phyloP scores from a whole-genome alignment of 1,284 basidiomycete species.

The Golubevia sp. region DNA sequence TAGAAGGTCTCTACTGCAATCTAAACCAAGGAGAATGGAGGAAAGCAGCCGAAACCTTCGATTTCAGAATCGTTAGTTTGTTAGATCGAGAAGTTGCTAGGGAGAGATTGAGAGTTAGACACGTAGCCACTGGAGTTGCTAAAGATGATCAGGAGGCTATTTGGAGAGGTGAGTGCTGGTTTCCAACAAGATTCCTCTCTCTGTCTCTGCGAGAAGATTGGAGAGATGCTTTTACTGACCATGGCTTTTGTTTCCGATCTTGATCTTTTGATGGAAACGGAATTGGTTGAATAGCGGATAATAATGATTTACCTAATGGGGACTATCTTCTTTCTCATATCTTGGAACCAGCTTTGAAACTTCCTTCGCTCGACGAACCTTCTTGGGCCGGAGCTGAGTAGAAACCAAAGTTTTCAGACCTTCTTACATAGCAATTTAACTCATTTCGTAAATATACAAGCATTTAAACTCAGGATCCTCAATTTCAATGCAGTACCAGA shows the following conservation, averaged over 20 bases:
- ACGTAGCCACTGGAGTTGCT: slow-evolving; percentile 49
- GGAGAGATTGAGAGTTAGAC: slow-evolving; percentile 29
- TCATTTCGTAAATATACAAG: too few species aligned
- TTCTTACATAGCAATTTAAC: too few species aligned
- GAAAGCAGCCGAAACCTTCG: slow-evolving; percentile 29
- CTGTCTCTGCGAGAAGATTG: too few species aligned
- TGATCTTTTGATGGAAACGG: too few species aligned
- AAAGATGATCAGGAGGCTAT: slow-evolving; percentile 25
- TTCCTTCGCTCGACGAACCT: neutral
- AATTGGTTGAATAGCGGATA: slow-evolving; percentile 37
- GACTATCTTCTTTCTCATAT: slow-evolving; percentile 47
- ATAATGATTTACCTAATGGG: slow-evolving; percentile 57
- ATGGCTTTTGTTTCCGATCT: too few species aligned
- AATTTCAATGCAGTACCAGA: too few species aligned
- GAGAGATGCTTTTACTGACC: too few species aligned
- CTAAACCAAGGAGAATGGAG: slow-evolving; percentile 35
- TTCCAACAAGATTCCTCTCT: too few species aligned
- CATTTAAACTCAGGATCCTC: too few species aligned
- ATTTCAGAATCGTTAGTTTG: slow-evolving; percentile 36
- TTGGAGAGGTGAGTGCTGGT: slow-evolving; percentile 31
- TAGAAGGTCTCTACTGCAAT: slow-evolving; percentile 57
- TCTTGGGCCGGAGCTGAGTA: too few species aligned
- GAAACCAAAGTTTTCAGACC: too few species aligned
- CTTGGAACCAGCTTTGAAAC: slow-evolving; percentile 19
- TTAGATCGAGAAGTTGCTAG: slow-evolving; percentile 25